Evolutionary conservation across 2,329 filamentous ascomycete genomes (phyloP).

Genomic region (Fonsecaea pedrosoi): DNA sequence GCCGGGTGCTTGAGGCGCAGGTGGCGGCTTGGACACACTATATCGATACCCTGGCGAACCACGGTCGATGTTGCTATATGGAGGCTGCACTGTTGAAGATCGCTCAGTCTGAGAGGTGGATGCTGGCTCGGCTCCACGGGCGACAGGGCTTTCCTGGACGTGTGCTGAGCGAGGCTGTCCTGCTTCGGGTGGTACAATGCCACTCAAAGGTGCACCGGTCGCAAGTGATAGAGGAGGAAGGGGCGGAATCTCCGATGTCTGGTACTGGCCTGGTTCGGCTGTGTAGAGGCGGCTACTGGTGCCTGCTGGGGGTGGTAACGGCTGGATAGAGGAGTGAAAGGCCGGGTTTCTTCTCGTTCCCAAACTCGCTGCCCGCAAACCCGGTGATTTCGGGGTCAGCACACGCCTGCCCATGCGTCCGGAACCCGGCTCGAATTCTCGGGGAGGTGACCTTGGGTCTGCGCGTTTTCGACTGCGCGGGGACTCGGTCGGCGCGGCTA

Average conservation of each 20-base stretch:
- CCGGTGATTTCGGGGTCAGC: constrained; percentile 65
- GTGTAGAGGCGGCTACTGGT: constrained; percentile 52
- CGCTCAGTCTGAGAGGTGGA: constrained; percentile 24
- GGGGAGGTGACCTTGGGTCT: constrained; percentile 33
- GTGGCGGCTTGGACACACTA: constrained; percentile 12
- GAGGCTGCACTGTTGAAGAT: constrained; percentile 22
- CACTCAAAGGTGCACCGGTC: constrained; percentile 21
- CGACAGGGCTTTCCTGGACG: constrained; percentile 21
- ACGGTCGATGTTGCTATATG: constrained; percentile 28
- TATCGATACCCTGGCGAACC: constrained; percentile 32
- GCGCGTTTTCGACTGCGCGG: constrained; percentile 38
- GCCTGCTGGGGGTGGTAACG: constrained; percentile 56
- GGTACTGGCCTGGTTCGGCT: constrained; percentile 49
- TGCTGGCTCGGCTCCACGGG: constrained; percentile 15
- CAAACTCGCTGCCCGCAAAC: constrained; percentile 58
- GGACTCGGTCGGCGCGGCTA: constrained; percentile 42
- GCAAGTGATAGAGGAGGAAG: constrained; percentile 54
- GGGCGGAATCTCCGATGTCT: constrained; percentile 52
- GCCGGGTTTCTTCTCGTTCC: constrained; percentile 50
- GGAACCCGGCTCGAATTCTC: constrained; percentile 23
- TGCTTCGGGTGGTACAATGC: constrained; percentile 16
- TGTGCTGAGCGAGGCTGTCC: constrained; percentile 29
- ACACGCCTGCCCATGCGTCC: constrained; percentile 51
- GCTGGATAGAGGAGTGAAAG: constrained; percentile 57
- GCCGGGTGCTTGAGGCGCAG: constrained; percentile 20